These are phyloP conservation scores for Solanum paucissectum DNA, from an alignment of 257 asterid genomes.

Conservation along the genomic window DNA sequence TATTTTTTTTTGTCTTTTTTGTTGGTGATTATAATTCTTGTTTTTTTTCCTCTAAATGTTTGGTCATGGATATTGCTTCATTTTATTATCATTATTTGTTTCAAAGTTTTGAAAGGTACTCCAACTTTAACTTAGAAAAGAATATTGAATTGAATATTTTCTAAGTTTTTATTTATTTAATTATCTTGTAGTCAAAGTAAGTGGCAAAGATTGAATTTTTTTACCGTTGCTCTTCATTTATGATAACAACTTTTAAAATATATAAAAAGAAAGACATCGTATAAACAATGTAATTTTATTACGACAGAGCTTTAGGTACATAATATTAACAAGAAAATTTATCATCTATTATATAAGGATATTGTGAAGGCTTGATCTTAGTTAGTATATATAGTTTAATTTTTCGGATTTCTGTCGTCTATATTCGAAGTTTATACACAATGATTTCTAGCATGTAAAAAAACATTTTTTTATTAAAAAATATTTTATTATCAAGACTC, in stretches of 20 bases:
- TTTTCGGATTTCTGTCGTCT: fast-evolving
- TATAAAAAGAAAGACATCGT: background rate
- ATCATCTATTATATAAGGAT: background rate
- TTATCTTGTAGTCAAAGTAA: background rate
- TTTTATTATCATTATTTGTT: background rate
- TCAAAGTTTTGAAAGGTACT: background rate
- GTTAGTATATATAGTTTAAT: background rate
- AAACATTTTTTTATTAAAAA: background rate
- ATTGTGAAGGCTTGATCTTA: too few relatives aligned
- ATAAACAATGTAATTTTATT: background rate
- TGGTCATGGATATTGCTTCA: background rate
- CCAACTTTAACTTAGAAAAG: background rate
- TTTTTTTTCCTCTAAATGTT: background rate
- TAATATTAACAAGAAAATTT: background rate
- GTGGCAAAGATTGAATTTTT: background rate
- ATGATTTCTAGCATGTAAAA: background rate
- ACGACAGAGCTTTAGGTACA: background rate
- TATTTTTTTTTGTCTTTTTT: background rate
- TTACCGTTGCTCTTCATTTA: background rate
- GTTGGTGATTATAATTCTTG: background rate
- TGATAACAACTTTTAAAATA: background rate
- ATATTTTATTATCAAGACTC: background rate
- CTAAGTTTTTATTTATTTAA: background rate
- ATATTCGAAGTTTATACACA: background rate
- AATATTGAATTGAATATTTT: background rate